Evolutionary conservation across 345 rosid genomes (phyloP), one percentile per base, ranked within the genome.

Genomic region (Punica granatum): DNA sequence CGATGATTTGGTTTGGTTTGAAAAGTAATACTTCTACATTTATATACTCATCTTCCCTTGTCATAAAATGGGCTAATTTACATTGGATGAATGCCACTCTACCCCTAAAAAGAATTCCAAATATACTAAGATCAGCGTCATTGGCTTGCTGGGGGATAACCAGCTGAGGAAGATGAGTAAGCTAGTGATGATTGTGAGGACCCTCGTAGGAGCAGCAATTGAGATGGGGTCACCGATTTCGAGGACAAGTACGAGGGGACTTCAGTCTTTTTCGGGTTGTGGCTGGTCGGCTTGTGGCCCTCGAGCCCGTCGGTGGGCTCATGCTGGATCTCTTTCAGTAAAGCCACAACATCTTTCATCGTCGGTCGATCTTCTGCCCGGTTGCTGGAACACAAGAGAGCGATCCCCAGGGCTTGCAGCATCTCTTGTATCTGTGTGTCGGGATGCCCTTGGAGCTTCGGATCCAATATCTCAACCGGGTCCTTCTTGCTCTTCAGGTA

Each of bases 261-360:
- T 49, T 78, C 88, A 0, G 13, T 69, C 43, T 63, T 74, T 66
- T 74, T 71, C 1, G 70, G 26, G 1, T 70, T 42, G 37, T 81
- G 75, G 49, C 44, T 26, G 21, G 70, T 56, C 31, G 82, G 80
- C 71, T 80, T 87, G 72, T 78, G 78, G 73, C 70, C 63, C 51
- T 81, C 86, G 37, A 60, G 46, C 6, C 79, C 83, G 0, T 10
- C 21, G 1, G 48, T 0, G 10, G 76, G 70, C 14, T 83, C 93
- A 10, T 88, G 86, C 16, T 83, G 84, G 31, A 92, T 87, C 73
- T 85, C 97, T 46, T 69, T 81, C 54, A 90, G 71, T 51, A 92
- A 71, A 5, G 86, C 97, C 7, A 89, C 95, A 21, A 90, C 96
- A 33, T 92, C 98, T 75, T 90, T 92, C 96, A 90, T 90, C 19